Base-by-base conservation (phyloP, 2,329 filamentous ascomycete species). In the Setomelanomma holmii region DNA sequence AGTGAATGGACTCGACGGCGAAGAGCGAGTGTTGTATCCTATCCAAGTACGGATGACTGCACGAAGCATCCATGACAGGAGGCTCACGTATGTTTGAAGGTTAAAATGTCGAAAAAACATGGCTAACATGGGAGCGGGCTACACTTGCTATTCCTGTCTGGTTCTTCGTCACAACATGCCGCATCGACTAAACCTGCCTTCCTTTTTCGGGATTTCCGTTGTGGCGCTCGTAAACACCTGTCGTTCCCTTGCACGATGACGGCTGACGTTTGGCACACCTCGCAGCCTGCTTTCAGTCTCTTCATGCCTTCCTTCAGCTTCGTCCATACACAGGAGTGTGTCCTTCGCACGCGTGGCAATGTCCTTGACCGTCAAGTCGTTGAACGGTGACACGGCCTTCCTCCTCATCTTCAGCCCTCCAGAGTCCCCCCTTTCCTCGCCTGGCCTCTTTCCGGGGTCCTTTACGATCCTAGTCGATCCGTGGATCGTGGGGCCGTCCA, bases 391-490 rank as follows among this genome's bases (percentile, higher is more conserved):
- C 67, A 81, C 85, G 30, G 86, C 84, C 3, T 89, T 89, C 68
- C 79, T 89, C 30, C 78, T 89, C 39, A 83, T 82, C 22, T 87
- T 89, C 64, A 78, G 82, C 49, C 84, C 84, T 24, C 74, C 82
- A 22, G 74, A 77, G n/a, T 74, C 78, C 41, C 69, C 78, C 49
- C 61, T 64, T 8, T 61, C 72, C 17, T 72, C 73, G 51, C 75
- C 69, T 42, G 68, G 64, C 50, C 64, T 71, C 38, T 75, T 76
- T 23, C 78, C 79, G 11, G 78, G 56, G 24, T 80, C 82, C 4
- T 91, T 88, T 71, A 86, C 83, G 14, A 82, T 92, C 46, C 80
- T 92, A 35, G 74, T 91, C 44, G 89, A 93, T 68, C 89, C 89
- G 3, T 91, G 88, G 86, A 79, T 90, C 24, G 78, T 79, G 10